These are phyloP conservation scores for Suillus weaverae DNA, from an alignment of 768 basidiomycete species.

Conservation along the genomic window DNA sequence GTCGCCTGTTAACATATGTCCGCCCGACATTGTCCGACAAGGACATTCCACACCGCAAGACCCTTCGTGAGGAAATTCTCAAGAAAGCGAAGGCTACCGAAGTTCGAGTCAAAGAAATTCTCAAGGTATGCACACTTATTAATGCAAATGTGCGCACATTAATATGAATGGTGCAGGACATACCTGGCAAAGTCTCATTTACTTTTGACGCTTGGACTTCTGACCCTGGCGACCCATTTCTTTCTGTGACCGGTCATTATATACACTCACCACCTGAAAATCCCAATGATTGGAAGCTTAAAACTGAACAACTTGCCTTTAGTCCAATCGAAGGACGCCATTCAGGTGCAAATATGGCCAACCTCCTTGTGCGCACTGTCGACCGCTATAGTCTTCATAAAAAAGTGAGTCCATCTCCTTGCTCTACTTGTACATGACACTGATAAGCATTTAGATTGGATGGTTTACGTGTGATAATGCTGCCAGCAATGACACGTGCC, in stretches of 20 bases:
- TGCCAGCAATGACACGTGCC: background rate
- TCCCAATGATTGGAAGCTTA: constrained; percentile 11
- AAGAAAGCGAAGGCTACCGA: background rate
- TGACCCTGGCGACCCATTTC: constrained; percentile 14
- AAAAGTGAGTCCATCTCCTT: background rate
- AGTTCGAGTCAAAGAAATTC: background rate
- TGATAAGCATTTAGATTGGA: background rate
- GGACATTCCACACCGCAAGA: background rate
- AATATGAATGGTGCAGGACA: background rate
- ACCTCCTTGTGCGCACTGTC: constrained; percentile 11
- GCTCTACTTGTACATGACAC: no score
- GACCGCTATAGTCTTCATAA: constrained; percentile 14
- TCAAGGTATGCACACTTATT: background rate
- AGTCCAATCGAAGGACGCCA: constrained; percentile 7
- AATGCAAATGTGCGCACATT: no score
- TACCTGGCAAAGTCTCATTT: constrained; percentile 4
- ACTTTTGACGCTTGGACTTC: constrained; percentile 21
- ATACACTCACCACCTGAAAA: background rate
- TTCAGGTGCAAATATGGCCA: constrained; percentile 21
- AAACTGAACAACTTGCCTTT: constrained; percentile 10
- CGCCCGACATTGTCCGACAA: background rate
- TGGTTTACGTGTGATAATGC: background rate
- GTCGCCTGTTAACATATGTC: background rate
- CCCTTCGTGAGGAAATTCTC: background rate
- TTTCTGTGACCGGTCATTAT: constrained; percentile 22